Evolutionary conservation across 495 filamentous ascomycete species (phyloP).

Genomic region (Aspergillus homomorphus): DNA sequence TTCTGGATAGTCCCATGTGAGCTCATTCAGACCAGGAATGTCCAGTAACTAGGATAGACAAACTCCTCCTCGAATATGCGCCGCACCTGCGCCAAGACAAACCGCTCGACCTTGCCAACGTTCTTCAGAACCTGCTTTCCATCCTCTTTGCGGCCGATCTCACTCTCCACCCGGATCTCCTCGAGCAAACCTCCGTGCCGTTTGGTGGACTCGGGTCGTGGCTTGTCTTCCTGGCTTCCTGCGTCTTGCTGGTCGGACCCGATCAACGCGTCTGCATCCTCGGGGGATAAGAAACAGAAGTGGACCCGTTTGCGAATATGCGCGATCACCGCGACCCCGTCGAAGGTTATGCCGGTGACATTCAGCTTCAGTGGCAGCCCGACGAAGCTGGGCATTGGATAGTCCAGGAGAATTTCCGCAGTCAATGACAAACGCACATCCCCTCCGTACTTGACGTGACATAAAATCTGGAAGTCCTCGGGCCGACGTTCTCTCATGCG

Average conservation of each 20-base stretch:
- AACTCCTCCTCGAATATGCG: slow-evolving; percentile 98
- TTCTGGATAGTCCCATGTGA: too few species aligned
- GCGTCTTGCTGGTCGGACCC: slow-evolving; percentile 51
- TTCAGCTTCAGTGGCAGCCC: slow-evolving; percentile 87
- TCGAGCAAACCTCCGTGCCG: slow-evolving; percentile 73
- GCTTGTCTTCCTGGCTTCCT: slow-evolving; percentile 22
- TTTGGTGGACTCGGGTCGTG: slow-evolving; percentile 26
- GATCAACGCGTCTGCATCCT: slow-evolving; percentile 71
- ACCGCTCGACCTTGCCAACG: slow-evolving; percentile 96
- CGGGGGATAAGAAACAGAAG: slow-evolving; percentile 87
- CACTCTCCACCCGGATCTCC: slow-evolving; percentile 93
- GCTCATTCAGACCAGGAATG: slow-evolving; percentile 71
- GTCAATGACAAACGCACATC: slow-evolving; percentile 83
- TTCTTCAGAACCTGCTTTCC: slow-evolving; percentile 95
- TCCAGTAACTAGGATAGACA: slow-evolving; percentile 98
- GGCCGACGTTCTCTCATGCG: slow-evolving; percentile 42
- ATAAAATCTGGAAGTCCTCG: slow-evolving; percentile 80
- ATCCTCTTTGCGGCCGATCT: slow-evolving; percentile 87
- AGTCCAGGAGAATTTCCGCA: slow-evolving; percentile 92
- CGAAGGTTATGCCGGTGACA: slow-evolving; percentile 90
- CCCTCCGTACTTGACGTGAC: slow-evolving; percentile 82
- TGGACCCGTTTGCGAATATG: slow-evolving; percentile 77
- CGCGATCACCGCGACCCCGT: slow-evolving; percentile 87
- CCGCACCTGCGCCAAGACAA: slow-evolving; percentile 93
- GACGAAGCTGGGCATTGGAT: slow-evolving; percentile 95